Conservation (phyloP, 164 flowering plant species). For the Chimonanthus praecox region DNA sequence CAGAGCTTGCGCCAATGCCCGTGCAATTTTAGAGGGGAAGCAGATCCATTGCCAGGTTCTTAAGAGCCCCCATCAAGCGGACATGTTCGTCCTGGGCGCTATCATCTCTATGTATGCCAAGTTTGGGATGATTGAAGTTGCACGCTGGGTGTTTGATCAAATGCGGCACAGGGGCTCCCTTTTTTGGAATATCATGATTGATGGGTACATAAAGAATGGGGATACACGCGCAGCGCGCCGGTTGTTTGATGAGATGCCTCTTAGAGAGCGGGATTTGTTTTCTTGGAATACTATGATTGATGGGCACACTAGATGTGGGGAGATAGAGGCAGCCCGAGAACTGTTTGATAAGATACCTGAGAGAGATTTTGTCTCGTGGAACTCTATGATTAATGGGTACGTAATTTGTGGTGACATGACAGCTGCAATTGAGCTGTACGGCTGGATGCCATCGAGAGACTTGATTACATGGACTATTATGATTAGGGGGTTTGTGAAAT, state of each 20-base stretch:
- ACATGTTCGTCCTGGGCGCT: conserved; percentile 7
- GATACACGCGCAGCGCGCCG: not conserved
- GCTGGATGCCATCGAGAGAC: conserved; percentile 9
- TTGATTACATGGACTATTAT: conserved; percentile 11
- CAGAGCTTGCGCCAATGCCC: conserved; percentile 1
- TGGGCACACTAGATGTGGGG: conserved; percentile 9
- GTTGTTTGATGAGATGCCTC: conserved; percentile 12
- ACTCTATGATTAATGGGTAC: conserved; percentile 13
- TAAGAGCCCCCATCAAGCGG: conserved; percentile 10
- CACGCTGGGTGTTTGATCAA: not conserved
- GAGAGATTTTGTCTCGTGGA: conserved; percentile 13
- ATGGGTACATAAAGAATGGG: conserved; percentile 11
- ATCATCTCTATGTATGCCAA: conserved; percentile 5
- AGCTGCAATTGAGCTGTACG: conserved; percentile 9
- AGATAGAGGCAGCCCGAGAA: conserved; percentile 1
- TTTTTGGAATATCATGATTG: conserved; percentile 13
- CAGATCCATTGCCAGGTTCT: conserved; percentile 10
- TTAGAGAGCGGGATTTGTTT: not conserved
- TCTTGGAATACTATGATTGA: conserved; percentile 15
- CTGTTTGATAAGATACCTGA: conserved; percentile 12
- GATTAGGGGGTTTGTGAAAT: conserved; percentile 3
- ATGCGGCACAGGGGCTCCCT: conserved; percentile 1
- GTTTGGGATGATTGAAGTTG: conserved; percentile 3
- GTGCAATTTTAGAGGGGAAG: conserved; percentile 4
- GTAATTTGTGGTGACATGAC: conserved; percentile 5